Percentiles rank a stretch among this genome's conserved stretches.
These are phyloP conservation scores for Aspergillus sojae DNA, from an alignment of 2,329 filamentous ascomycete species.

Conservation along the genomic window DNA sequence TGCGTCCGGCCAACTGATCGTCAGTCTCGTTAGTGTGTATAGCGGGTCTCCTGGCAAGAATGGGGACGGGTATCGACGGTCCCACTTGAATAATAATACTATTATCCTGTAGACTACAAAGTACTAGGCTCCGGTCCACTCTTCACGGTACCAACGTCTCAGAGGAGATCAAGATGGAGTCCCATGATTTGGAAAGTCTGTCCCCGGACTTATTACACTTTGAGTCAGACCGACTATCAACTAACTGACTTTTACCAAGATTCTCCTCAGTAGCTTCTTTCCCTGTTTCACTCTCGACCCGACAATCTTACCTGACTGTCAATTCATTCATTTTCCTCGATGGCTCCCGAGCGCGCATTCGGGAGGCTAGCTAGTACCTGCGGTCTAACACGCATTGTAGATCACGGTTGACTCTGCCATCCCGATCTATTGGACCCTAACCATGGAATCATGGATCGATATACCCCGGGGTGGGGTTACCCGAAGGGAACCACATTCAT, in stretches of 20 bases:
- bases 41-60: neutral
- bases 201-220: neutral
- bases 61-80: neutral
- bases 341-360: neutral
- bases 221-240: neutral
- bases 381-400: conserved; percentile 3
- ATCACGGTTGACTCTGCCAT: conserved; percentile 2
- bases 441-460: conserved; percentile 17
- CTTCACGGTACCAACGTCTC: neutral
- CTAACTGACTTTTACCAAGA: neutral
- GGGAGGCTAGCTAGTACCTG: neutral
- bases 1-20: conserved; percentile 25
- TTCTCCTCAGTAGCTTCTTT: neutral
- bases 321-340: neutral
- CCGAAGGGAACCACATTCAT: conserved; percentile 11
- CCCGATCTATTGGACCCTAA: conserved; percentile 6
- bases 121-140: neutral
- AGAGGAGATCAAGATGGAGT: neutral
- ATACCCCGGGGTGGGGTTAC: conserved; percentile 12
- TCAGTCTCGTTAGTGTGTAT: neutral
- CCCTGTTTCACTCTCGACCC: neutral
- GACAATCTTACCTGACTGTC: neutral
- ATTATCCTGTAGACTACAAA: neutral
- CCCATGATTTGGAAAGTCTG: neutral
- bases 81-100: conserved; percentile 2